A percentile compares a stretch with the other conserved stretches of the same genome.
Conservation (phyloP, 306 rosid genomes). For the Fragaria iinumae region DNA sequence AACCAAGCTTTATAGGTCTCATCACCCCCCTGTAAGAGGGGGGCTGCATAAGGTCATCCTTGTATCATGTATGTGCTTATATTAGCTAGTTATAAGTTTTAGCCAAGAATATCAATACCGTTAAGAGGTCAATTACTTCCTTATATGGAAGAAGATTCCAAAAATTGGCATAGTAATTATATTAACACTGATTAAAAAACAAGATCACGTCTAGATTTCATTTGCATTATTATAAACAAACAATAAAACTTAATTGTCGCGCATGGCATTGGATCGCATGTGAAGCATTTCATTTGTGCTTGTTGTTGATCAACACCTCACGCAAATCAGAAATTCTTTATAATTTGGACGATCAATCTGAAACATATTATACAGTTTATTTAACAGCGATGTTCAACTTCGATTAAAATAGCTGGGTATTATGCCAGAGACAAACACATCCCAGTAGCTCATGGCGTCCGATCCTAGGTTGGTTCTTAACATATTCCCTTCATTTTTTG, state of each 20-base stretch:
- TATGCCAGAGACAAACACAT: conserved; percentile 1
- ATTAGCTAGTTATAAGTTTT: background rate
- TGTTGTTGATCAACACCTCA: conserved; percentile 14
- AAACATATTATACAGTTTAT: background rate
- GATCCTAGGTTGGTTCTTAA: conserved; percentile 11
- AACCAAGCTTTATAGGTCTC: too few species aligned
- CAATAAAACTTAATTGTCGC: background rate
- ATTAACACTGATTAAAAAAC: background rate
- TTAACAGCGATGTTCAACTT: background rate
- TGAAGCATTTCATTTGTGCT: background rate
- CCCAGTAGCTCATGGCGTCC: background rate
- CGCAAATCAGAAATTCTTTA: background rate
- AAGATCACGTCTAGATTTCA: background rate
- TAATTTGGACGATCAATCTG: background rate
- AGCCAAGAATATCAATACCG: background rate
- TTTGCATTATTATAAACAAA: background rate
- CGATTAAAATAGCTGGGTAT: background rate
- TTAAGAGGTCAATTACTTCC: background rate
- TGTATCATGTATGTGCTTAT: background rate
- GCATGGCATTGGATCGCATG: conserved; percentile 3
- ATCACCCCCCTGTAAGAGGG: background rate
- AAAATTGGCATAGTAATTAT: background rate
- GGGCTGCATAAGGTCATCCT: background rate
- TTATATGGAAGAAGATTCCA: background rate
- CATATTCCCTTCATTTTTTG: background rate